phyloP scores from a whole-genome alignment of 2,329 filamentous ascomycete genomes.

The Tolypocladium ophioglossoides region DNA sequence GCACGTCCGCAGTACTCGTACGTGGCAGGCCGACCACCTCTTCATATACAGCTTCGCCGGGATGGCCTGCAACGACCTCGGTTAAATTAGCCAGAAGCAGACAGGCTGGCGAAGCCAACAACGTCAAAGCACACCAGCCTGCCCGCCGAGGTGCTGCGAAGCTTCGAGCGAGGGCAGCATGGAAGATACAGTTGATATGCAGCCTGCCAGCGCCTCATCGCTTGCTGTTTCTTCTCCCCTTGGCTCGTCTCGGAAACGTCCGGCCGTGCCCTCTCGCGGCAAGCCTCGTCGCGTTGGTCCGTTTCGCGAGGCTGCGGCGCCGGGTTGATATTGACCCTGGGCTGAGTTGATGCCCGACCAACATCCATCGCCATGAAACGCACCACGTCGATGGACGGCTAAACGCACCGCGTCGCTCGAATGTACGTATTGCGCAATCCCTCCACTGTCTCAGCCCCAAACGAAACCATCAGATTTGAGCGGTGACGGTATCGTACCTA shows the following conservation, averaged over 20 bases:
- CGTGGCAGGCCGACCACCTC: not conserved
- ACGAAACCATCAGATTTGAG: not conserved
- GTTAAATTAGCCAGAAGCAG: not conserved
- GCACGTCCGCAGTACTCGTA: not conserved
- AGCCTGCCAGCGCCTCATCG: not conserved
- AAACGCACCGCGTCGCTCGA: not conserved
- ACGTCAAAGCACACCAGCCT: not conserved
- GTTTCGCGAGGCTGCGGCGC: not conserved
- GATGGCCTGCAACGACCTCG: not conserved
- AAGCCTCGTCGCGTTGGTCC: not conserved
- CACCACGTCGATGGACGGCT: not conserved
- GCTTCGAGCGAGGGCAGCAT: not conserved
- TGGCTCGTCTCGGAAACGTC: not conserved
- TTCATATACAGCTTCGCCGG: not conserved
- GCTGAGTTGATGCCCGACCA: not conserved
- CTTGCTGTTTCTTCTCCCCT: not conserved
- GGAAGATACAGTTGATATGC: not conserved
- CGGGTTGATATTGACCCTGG: not conserved
- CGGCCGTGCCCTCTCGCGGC: not conserved
- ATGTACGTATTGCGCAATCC: not conserved
- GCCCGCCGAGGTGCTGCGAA: not conserved
- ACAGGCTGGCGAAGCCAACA: not conserved
- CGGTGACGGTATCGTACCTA: not conserved
- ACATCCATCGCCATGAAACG: not conserved
- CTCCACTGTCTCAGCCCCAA: not conserved